These are phyloP conservation scores for Beta macrorhiza DNA, from an alignment of 179 eudicot species.

Conservation along the genomic window DNA sequence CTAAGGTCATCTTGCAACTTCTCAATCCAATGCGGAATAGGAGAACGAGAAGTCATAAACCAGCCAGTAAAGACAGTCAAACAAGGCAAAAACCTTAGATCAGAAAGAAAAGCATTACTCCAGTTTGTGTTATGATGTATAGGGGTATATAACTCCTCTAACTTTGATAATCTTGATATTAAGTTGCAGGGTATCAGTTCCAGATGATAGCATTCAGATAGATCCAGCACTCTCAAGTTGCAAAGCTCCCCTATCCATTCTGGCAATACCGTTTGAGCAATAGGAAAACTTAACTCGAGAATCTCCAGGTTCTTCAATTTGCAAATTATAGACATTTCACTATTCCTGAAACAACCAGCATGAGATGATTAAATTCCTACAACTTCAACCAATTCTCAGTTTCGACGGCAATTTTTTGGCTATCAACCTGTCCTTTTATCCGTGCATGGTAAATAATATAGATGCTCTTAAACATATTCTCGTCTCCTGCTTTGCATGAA, in stretches of 20 bases:
- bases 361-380: too few relatives aligned
- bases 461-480: neutral
- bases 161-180: neutral
- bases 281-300: neutral
- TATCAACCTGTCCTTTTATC: neutral
- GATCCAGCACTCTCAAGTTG: conserved; percentile 4
- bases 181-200: neutral
- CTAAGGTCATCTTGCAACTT: neutral
- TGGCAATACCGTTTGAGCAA: neutral
- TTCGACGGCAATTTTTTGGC: neutral
- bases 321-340: neutral
- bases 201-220: neutral
- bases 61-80: neutral
- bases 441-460: neutral
- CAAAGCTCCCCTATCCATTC: conserved; percentile 5
- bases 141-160: conserved; percentile 9
- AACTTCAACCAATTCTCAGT: neutral
- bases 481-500: too few relatives aligned
- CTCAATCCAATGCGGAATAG: neutral
- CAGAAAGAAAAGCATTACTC: neutral
- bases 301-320: conserved; percentile 1
- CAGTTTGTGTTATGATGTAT: neutral
- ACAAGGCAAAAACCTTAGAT: neutral
- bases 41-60: neutral
- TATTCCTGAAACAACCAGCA: neutral